Evolutionary conservation across 306 rosid genomes (phyloP).

Genomic region (Dalbergia oliveri): DNA sequence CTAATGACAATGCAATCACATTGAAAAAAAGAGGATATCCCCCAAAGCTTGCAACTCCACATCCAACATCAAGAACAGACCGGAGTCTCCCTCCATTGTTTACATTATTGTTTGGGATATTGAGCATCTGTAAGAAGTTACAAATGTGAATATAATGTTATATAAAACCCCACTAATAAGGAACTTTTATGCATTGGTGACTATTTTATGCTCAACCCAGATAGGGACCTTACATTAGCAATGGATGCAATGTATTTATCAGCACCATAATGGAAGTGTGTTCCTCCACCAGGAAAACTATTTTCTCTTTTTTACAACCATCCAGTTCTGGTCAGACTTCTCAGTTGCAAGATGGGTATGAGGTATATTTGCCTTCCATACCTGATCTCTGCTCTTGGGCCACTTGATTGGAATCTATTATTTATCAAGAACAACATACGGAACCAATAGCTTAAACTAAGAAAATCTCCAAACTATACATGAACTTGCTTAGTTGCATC

Average conservation of each 20-base stretch:
- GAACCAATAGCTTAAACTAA: slow-evolving; percentile 35
- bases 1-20: slow-evolving; percentile 75
- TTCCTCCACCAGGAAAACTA: slow-evolving; percentile 86
- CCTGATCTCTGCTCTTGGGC: slow-evolving; percentile 91
- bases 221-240: slow-evolving; percentile 68
- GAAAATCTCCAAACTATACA: not conserved
- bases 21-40: slow-evolving; percentile 79
- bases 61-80: slow-evolving; percentile 78
- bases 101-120: slow-evolving; percentile 70
- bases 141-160: slow-evolving; percentile 20
- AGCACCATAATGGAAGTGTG: slow-evolving; percentile 87
- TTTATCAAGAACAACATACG: slow-evolving; percentile 31
- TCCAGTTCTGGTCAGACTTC: slow-evolving; percentile 83
- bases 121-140: slow-evolving; percentile 67
- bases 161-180: slow-evolving; percentile 20
- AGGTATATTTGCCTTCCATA: slow-evolving; percentile 86
- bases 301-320: slow-evolving; percentile 77
- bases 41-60: slow-evolving; percentile 87
- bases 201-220: not conserved
- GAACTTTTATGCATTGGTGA: not conserved
- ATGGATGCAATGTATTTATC: slow-evolving; percentile 80
- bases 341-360: slow-evolving; percentile 88
- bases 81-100: slow-evolving; percentile 76
- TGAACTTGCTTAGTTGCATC: not conserved
- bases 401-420: slow-evolving; percentile 76